Evolutionary conservation across 192 early-diverging fungal genomes (phyloP).

Genomic region (Funneliformis mosseae): DNA sequence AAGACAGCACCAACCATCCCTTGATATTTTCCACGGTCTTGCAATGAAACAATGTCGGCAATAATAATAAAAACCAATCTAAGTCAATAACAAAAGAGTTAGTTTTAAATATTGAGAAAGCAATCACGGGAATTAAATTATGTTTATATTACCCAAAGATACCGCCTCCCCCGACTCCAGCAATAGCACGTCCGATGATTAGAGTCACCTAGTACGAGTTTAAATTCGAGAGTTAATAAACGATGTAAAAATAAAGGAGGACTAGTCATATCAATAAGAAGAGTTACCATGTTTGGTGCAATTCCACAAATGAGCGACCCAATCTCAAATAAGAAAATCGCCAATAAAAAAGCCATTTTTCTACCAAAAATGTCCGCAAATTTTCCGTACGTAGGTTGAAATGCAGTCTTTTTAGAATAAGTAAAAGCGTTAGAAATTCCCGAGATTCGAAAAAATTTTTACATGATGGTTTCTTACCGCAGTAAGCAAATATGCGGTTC

Average conservation of each 20-base stretch:
- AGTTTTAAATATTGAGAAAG: too few relatives aligned
- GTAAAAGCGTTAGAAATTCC: neutral
- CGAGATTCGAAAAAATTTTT: neutral
- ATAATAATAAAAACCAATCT: slow-evolving; percentile 77
- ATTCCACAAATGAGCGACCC: slow-evolving; percentile 86
- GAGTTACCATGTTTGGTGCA: slow-evolving; percentile 59
- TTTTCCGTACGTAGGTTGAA: slow-evolving; percentile 50
- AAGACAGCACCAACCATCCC: slow-evolving; percentile 79
- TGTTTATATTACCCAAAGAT: neutral
- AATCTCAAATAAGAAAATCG: slow-evolving; percentile 75
- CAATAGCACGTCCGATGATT: neutral
- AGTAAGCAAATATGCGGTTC: slow-evolving; percentile 70
- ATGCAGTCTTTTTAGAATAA: slow-evolving; percentile 30
- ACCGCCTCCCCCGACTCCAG: neutral
- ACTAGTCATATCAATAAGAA: neutral
- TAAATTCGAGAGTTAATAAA: neutral
- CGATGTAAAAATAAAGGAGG: neutral
- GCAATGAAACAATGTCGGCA: slow-evolving; percentile 81
- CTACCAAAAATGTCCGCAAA: slow-evolving; percentile 93
- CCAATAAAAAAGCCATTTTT: slow-evolving; percentile 74
- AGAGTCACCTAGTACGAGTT: neutral
- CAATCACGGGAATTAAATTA: neutral
- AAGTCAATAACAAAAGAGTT: neutral
- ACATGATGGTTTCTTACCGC: slow-evolving; percentile 6
- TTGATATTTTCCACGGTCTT: slow-evolving; percentile 87